Base-by-base conservation (phyloP, 495 filamentous ascomycete genomes). In the Elasticomyces elasticus region DNA sequence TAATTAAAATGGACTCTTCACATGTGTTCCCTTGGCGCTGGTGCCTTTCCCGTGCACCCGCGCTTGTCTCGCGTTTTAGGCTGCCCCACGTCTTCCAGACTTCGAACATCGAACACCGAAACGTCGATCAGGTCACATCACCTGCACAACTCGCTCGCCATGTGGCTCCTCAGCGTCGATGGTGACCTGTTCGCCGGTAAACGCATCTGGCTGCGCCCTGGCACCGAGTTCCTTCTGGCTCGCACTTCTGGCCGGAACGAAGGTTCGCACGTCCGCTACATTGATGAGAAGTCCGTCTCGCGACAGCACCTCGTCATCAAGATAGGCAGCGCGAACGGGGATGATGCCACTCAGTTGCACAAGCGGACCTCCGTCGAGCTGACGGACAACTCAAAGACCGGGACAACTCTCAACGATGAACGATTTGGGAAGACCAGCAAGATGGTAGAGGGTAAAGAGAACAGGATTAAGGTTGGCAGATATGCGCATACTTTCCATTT, bases 241-340 rank as follows among this genome's bases (percentile, higher is more conserved):
- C 66, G 70, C 38, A 71, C 70, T 15, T 56, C 54, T 26, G 54
- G 49, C 11, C 25, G 20, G 9, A n/a, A 38, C 9, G 38, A 60
- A 13, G 55, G 55, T 22, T 51, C 61, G 43, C 27, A 41, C 2
- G 28, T 59, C 28, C 50, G 19, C 22, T 41, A 42, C 49, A 76
- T 87, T 69, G 48, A 75, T 6, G 73, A 89, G 52, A 83, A 85
- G 56, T 81, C 81, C 5, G 82, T 98, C 46, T 98, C 92, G n/a
- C 78, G 91, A 27, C 84, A 91, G 57, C 92, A 98, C 67, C 72
- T 96, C 61, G 81, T 82, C 26, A 81, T 98, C 50, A 73, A 81
- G 25, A 80, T 97, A 1, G 79, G 74, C 12, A 56, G 68, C 0
- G 84, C 92, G 5, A 68, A 73, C 28, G 69, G 80, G 7, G 85